Conservation (phyloP, 495 filamentous ascomycete species). For the Xylaria longipes region DNA sequence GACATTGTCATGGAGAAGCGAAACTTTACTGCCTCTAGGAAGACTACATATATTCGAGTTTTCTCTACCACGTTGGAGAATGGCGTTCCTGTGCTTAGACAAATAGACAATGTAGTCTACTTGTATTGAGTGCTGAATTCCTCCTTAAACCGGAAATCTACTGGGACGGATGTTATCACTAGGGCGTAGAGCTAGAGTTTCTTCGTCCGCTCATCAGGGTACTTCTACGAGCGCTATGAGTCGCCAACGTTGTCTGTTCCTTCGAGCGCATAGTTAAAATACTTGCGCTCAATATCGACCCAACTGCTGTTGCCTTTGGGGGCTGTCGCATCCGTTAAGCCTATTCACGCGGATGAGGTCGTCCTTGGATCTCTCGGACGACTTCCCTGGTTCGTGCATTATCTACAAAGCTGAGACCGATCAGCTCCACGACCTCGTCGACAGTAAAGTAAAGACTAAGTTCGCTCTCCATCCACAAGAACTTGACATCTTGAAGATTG, state of each 20-base stretch:
- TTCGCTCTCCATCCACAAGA: slow-evolving; percentile 85
- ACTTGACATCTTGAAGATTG: slow-evolving; percentile 86
- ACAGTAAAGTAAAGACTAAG: slow-evolving; percentile 80
- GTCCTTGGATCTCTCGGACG: slow-evolving; percentile 75
- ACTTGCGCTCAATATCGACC: neutral
- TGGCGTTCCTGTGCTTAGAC: neutral
- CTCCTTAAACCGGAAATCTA: neutral
- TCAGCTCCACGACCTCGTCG: slow-evolving; percentile 87
- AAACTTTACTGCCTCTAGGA: neutral
- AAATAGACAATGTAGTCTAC: neutral
- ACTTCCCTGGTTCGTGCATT: slow-evolving; percentile 76
- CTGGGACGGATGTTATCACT: neutral
- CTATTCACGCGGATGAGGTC: slow-evolving; percentile 42
- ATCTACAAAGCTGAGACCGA: slow-evolving; percentile 89
- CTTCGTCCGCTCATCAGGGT: neutral
- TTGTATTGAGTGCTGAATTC: neutral
- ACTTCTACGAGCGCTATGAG: neutral
- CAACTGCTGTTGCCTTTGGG: neutral
- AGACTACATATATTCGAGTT: neutral
- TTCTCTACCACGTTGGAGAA: neutral
- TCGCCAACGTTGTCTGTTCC: neutral
- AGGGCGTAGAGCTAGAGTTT: neutral
- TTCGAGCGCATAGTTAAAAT: neutral
- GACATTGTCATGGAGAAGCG: neutral
- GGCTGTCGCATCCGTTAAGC: neutral